Conservation (phyloP, 208 protist genomes). For the Vickermania spadyakhi region DNA sequence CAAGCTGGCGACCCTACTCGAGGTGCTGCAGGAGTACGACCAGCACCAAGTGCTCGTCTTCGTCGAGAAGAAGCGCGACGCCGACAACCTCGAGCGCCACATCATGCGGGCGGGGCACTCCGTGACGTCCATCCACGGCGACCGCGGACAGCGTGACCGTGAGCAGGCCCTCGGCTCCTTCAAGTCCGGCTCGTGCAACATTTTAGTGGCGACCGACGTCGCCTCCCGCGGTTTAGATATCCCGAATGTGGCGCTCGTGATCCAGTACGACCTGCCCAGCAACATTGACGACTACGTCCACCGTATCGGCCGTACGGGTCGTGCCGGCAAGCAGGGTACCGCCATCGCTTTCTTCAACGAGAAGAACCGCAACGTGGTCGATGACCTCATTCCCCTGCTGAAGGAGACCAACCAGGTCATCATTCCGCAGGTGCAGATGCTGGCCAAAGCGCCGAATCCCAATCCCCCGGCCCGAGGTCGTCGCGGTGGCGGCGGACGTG, state of each 20-base stretch:
- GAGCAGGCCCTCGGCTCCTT: slow-evolving; percentile 89
- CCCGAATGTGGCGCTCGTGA: slow-evolving; percentile 94
- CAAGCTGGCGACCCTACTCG: slow-evolving; percentile 68
- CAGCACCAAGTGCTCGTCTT: slow-evolving; percentile 91
- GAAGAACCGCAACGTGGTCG: slow-evolving; percentile 88
- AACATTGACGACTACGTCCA: slow-evolving; percentile 99
- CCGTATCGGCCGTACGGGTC: slow-evolving; percentile 99
- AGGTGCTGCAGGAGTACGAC: slow-evolving; percentile 54
- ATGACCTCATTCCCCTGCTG: slow-evolving; percentile 80
- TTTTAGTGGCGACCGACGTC: slow-evolving; percentile 98
- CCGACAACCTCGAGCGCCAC: slow-evolving; percentile 92
- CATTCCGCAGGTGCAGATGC: slow-evolving; percentile 54
- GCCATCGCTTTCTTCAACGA: slow-evolving; percentile 97
- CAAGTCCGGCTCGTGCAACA: slow-evolving; percentile 65
- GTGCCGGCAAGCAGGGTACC: slow-evolving; percentile 94
- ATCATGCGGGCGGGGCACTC: slow-evolving; percentile 77
- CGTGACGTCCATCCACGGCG: slow-evolving; percentile 95
- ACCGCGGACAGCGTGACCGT: slow-evolving; percentile 91
- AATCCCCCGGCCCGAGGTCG: slow-evolving; percentile 23
- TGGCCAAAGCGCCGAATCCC: slow-evolving; percentile 73
- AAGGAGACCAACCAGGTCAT: slow-evolving; percentile 78
- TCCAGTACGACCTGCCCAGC: slow-evolving; percentile 97
- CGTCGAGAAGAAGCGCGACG: slow-evolving; percentile 98
- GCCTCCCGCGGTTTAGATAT: slow-evolving; percentile 97
- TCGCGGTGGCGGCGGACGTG: slow-evolving; percentile 35